Evolutionary conservation across 768 basidiomycete genomes (phyloP).

Genomic region (Amanita brunnescens): DNA sequence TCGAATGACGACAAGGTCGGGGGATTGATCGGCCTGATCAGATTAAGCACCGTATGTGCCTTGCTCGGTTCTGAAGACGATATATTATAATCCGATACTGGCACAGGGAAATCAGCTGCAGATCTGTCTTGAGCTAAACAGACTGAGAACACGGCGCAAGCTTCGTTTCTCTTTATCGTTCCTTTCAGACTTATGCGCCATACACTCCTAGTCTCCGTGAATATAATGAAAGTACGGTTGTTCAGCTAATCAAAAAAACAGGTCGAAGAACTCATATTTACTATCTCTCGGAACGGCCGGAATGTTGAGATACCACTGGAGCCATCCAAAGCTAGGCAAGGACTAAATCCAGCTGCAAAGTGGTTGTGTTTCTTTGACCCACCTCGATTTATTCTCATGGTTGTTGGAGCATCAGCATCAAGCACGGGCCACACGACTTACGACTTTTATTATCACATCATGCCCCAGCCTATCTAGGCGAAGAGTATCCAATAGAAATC

Average conservation of each 20-base stretch:
- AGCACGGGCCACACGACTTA: conserved; percentile 53
- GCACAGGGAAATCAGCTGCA: not conserved
- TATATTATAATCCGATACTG: not conserved
- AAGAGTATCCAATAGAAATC: conserved; percentile 67
- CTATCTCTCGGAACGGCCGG: conserved; percentile 57
- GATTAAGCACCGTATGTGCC: not conserved
- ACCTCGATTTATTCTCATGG: conserved; percentile 42
- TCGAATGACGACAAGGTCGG: not conserved
- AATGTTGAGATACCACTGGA: conserved; percentile 52
- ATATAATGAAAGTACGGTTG: not conserved
- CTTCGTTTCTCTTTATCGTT: not conserved
- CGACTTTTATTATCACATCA: conserved; percentile 47
- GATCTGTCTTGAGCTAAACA: not conserved
- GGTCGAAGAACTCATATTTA: conserved; percentile 40
- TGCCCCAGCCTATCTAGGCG: conserved; percentile 70
- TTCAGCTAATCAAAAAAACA: conserved; percentile 12
- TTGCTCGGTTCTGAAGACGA: not conserved
- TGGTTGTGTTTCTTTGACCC: conserved; percentile 59
- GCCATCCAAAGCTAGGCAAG: conserved; percentile 29
- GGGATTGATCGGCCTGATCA: conserved; percentile 23
- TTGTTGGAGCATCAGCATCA: conserved; percentile 34
- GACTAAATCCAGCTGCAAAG: conserved; percentile 21
- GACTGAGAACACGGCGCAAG: not conserved
- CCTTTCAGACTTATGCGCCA: not conserved
- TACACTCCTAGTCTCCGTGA: not conserved